Percentiles rank a stretch among this genome's conserved stretches.
Conservation (phyloP, 441 rosid species). For the Melastoma candidum region DNA sequence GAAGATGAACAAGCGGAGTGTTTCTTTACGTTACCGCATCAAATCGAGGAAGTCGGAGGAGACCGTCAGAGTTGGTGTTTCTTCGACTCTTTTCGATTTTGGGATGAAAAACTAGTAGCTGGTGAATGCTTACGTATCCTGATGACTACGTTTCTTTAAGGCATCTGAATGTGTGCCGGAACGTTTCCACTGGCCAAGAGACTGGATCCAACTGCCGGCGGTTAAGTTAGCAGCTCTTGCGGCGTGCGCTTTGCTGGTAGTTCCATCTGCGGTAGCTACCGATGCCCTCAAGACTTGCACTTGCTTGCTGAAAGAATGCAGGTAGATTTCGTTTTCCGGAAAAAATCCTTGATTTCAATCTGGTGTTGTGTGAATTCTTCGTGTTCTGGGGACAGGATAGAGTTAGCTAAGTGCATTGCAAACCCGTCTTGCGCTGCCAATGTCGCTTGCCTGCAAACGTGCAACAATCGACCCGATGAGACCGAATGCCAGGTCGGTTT, state of each 20-base stretch:
- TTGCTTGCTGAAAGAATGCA: slow-evolving; percentile 85
- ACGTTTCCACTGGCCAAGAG: slow-evolving; percentile 24
- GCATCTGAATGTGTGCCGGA: slow-evolving; percentile 27
- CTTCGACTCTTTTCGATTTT: too few relatives aligned
- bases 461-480: slow-evolving; percentile 92
- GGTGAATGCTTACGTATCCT: too few relatives aligned
- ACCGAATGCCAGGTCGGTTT: slow-evolving; percentile 84
- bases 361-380: background rate
- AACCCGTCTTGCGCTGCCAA: slow-evolving; percentile 90
- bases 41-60: too few relatives aligned
- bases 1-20: too few relatives aligned
- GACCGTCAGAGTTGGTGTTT: too few relatives aligned
- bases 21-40: too few relatives aligned
- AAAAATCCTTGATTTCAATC: background rate
- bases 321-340: slow-evolving; percentile 34
- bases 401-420: slow-evolving; percentile 82
- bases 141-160: slow-evolving; percentile 9
- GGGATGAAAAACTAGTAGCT: too few relatives aligned
- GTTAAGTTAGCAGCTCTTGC: slow-evolving; percentile 43
- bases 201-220: slow-evolving; percentile 29
- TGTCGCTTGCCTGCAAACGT: slow-evolving; percentile 89
- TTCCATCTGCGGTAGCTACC: slow-evolving; percentile 86
- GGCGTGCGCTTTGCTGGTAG: slow-evolving; percentile 49
- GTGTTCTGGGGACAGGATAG: slow-evolving; percentile 45
- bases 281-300: slow-evolving; percentile 93